Evolutionary conservation across 257 asterid genomes (phyloP).

Genomic region (Striga asiatica): DNA sequence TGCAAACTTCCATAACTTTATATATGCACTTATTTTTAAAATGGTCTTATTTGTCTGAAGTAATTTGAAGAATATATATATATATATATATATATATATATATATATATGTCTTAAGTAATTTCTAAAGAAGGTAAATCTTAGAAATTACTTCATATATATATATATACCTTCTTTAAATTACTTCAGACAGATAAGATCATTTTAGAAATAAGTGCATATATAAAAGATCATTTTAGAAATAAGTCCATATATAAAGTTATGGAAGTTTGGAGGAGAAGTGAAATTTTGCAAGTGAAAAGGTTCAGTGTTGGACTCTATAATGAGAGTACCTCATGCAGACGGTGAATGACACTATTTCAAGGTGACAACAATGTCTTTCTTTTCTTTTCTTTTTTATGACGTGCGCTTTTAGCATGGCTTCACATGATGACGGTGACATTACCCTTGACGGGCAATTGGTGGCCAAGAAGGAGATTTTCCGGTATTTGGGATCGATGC

Average conservation of each 20-base stretch:
- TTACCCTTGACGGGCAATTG: too few species aligned
- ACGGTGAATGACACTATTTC: conserved; percentile 12
- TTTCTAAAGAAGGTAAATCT: too few species aligned
- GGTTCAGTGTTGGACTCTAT: conserved; percentile 22
- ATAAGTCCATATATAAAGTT: neutral
- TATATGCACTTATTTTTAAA: neutral
- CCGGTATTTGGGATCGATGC: too few species aligned
- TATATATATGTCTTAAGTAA: too few species aligned
- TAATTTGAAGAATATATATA: too few species aligned
- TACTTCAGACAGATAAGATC: neutral
- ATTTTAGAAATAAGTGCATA: neutral
- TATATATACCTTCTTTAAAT: too few species aligned
- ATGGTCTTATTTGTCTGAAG: neutral
- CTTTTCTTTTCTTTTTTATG: neutral
- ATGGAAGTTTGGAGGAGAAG: conserved; percentile 3
- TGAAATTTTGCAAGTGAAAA: conserved; percentile 9
- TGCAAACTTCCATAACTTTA: neutral
- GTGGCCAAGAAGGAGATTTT: too few species aligned
- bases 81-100: too few species aligned
- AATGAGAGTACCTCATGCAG: conserved; percentile 16
- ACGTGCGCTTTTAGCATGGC: too few species aligned
- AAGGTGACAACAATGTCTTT: neutral
- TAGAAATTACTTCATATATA: too few species aligned
- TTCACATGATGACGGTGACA: too few species aligned
- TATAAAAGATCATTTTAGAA: neutral